These are phyloP conservation scores for Pestalotiopsis sp. DNA, from an alignment of 2,329 filamentous ascomycete genomes.

Conservation along the genomic window DNA sequence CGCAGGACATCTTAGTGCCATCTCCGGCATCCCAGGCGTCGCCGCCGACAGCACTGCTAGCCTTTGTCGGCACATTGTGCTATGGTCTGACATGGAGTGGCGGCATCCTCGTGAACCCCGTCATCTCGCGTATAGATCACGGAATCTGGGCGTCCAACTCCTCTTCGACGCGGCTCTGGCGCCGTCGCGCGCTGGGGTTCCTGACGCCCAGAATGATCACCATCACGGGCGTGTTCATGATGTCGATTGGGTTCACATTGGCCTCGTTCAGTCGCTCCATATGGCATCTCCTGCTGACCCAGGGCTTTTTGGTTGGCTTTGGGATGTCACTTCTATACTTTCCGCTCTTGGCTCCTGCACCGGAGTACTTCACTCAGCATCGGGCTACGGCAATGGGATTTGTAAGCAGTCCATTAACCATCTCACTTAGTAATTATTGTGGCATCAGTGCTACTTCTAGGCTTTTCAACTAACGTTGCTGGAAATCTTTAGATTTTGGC, in stretches of 20 bases:
- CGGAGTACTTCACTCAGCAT: conserved; percentile 52
- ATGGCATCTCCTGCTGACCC: conserved; percentile 45
- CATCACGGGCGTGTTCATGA: conserved; percentile 41
- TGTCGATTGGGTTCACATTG: conserved; percentile 45
- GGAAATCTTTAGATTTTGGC: conserved; percentile 34
- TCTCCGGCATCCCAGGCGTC: conserved; percentile 31
- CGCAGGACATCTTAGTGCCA: conserved; percentile 40
- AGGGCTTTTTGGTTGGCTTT: conserved; percentile 44
- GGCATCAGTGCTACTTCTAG: neutral
- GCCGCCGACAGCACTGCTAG: conserved; percentile 44
- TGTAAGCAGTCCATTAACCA: conserved; percentile 25
- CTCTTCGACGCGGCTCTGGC: conserved; percentile 23
- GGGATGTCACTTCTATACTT: conserved; percentile 48
- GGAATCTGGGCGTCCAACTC: conserved; percentile 26
- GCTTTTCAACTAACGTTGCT: conserved; percentile 11
- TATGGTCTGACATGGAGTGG: conserved; percentile 52
- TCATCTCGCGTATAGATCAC: conserved; percentile 45
- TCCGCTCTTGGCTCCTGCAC: conserved; percentile 46
- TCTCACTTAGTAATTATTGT: neutral
- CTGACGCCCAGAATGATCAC: conserved; percentile 40
- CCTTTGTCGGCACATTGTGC: conserved; percentile 51
- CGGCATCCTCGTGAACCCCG: conserved; percentile 50
- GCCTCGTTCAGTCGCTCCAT: conserved; percentile 38
- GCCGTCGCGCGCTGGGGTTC: conserved; percentile 25
- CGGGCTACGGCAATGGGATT: conserved; percentile 49